These are phyloP conservation scores for Candida rishiriensis DNA, from an alignment of 805 yeast species.

Conservation along the genomic window DNA sequence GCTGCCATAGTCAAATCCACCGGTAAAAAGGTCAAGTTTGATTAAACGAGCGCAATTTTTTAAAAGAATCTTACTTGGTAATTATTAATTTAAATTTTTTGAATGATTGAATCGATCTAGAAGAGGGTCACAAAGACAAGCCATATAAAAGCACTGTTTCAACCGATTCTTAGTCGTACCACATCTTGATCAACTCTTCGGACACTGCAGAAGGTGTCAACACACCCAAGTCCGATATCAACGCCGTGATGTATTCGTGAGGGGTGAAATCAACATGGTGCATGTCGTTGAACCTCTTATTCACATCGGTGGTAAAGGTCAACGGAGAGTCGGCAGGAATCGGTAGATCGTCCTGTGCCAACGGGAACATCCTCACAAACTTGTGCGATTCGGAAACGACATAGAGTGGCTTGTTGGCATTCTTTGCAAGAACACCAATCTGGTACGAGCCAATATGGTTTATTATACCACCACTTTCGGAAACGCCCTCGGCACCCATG, in stretches of 20 bases:
- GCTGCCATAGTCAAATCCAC: slow-evolving; percentile 83
- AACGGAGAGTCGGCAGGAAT: slow-evolving; percentile 40
- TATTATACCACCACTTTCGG: slow-evolving; percentile 97
- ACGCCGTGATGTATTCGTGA: slow-evolving; percentile 90
- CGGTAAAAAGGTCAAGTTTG: slow-evolving; percentile 83
- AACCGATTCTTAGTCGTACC: slow-evolving; percentile 87
- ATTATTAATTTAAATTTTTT: background rate
- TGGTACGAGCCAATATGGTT: slow-evolving; percentile 94
- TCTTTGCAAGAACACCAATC: slow-evolving; percentile 86
- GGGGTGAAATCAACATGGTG: slow-evolving; percentile 90
- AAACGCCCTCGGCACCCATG: slow-evolving; percentile 99
- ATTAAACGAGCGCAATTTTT: slow-evolving; percentile 26
- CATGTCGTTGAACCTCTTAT: slow-evolving; percentile 31
- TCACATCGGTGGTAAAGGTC: slow-evolving; percentile 35
- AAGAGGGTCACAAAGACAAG: too few species aligned
- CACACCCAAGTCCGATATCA: slow-evolving; percentile 94
- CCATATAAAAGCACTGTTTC: too few species aligned
- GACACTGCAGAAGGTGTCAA: slow-evolving; percentile 96
- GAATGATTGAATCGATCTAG: background rate
- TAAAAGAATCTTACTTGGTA: background rate
- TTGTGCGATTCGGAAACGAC: slow-evolving; percentile 95
- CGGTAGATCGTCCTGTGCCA: slow-evolving; percentile 89
- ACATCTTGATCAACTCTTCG: slow-evolving; percentile 96
- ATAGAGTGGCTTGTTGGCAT: slow-evolving; percentile 87
- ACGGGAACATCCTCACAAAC: slow-evolving; percentile 92